Evolutionary conservation across 179 eudicot genomes (phyloP).

Genomic region (Pouteria campechiana): DNA sequence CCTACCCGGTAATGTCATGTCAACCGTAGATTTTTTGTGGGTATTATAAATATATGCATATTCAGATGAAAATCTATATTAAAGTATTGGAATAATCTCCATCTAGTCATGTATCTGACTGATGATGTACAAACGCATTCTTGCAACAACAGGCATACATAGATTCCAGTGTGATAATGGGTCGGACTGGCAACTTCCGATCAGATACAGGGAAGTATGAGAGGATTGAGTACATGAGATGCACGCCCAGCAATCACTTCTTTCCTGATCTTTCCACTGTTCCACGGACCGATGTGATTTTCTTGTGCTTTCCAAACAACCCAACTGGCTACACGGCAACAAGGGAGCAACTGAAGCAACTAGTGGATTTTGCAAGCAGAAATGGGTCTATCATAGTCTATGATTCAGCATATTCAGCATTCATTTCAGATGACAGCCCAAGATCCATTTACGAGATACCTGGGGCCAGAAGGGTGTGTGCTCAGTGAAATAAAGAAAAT

Average conservation of each 20-base stretch:
- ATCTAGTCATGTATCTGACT: too few relatives aligned
- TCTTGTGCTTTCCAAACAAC: conserved; percentile 89
- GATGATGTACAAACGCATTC: too few relatives aligned
- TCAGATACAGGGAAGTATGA: conserved; percentile 39
- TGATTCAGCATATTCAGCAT: conserved; percentile 72
- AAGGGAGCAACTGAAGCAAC: conserved; percentile 38
- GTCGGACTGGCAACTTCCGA: conserved; percentile 54
- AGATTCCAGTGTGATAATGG: conserved; percentile 84
- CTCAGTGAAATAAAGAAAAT: too few relatives aligned
- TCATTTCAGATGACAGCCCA: conserved; percentile 62
- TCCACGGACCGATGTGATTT: conserved; percentile 63
- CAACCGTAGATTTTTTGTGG: too few relatives aligned
- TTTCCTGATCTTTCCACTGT: conserved; percentile 53
- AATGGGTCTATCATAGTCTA: conserved; percentile 80
- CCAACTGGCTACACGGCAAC: conserved; percentile 92
- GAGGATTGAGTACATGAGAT: conserved; percentile 67
- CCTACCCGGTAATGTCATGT: conserved; percentile 51
- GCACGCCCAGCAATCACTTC: conserved; percentile 50
- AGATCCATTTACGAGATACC: conserved; percentile 71
- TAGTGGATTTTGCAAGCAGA: conserved; percentile 59
- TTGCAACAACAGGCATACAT: conserved; percentile 65
- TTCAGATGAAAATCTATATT: too few relatives aligned
- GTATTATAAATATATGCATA: too few relatives aligned
- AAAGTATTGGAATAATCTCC: too few relatives aligned
- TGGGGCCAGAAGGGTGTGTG: conserved; percentile 65